Conservation (phyloP, 768 basidiomycete species). For the Calocybe cyanea region DNA sequence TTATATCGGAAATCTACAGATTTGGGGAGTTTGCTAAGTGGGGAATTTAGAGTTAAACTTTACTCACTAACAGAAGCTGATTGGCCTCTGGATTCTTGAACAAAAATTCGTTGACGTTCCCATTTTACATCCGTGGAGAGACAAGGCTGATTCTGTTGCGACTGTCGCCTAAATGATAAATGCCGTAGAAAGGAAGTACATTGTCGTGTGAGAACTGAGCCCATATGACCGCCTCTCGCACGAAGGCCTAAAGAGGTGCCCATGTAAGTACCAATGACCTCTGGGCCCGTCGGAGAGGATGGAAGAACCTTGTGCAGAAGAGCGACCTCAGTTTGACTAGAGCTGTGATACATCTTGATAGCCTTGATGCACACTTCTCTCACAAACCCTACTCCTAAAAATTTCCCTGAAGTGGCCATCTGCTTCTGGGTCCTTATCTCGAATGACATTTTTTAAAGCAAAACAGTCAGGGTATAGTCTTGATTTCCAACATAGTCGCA, state of each 20-base stretch:
- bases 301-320: conserved; percentile 21
- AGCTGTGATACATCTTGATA: conserved; percentile 20
- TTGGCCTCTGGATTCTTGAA: conserved; percentile 11
- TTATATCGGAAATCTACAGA: conserved; percentile 27
- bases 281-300: too few species aligned
- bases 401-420: conserved; percentile 27
- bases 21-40: conserved; percentile 11
- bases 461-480: conserved; percentile 26
- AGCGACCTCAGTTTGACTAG: conserved; percentile 13
- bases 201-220: conserved; percentile 17
- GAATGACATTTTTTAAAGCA: conserved; percentile 12
- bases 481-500: conserved; percentile 22
- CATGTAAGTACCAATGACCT: conserved; percentile 7
- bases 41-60: neutral
- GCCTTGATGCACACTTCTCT: conserved; percentile 24
- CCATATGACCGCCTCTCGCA: conserved; percentile 17
- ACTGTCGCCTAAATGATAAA: conserved; percentile 23
- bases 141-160: conserved; percentile 29
- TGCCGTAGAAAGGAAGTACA: conserved; percentile 37
- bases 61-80: conserved; percentile 12
- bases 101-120: conserved; percentile 27
- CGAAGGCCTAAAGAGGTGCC: conserved; percentile 20
- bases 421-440: conserved; percentile 9
- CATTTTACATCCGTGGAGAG: conserved; percentile 36
- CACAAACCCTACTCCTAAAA: conserved; percentile 18